phyloP scores from a whole-genome alignment of 257 asterid genomes.

The Penstemon newberryi region DNA sequence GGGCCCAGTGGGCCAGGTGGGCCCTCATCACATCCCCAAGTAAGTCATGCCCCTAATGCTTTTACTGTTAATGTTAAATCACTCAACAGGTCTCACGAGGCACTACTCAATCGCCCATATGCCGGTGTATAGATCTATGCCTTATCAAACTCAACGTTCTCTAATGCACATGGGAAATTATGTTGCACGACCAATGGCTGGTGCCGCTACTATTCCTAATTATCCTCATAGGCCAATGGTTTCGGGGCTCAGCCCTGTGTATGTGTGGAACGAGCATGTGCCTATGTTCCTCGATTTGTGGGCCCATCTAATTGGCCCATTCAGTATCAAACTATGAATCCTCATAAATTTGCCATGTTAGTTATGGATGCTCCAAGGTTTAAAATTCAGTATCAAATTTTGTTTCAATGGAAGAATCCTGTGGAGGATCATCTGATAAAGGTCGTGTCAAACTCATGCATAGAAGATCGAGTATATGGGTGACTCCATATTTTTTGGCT shows the following conservation, averaged over 20 bases:
- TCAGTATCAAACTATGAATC: not conserved
- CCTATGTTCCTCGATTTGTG: not conserved
- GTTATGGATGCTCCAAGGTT: too few species aligned
- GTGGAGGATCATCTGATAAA: too few species aligned
- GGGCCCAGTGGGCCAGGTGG: not conserved
- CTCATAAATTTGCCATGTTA: too few species aligned
- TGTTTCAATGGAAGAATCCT: too few species aligned
- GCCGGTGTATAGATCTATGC: not conserved
- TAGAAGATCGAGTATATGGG: too few species aligned
- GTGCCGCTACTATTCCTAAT: not conserved
- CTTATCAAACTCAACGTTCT: not conserved
- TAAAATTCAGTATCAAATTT: too few species aligned
- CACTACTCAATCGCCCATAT: too few species aligned
- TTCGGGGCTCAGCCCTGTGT: not conserved
- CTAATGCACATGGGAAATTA: too few species aligned
- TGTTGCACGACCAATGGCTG: not conserved
- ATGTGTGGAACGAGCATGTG: not conserved
- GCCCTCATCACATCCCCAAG: not conserved
- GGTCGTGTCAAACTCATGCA: too few species aligned
- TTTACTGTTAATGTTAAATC: not conserved
- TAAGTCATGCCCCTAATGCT: not conserved
- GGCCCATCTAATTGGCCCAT: not conserved
- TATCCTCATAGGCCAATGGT: too few species aligned
- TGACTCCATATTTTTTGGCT: too few species aligned
- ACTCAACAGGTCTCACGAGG: conserved; percentile 9